Evolutionary conservation across 1,139 yeast genomes (phyloP).

Genomic region (Geotrichum phurueaensis): DNA sequence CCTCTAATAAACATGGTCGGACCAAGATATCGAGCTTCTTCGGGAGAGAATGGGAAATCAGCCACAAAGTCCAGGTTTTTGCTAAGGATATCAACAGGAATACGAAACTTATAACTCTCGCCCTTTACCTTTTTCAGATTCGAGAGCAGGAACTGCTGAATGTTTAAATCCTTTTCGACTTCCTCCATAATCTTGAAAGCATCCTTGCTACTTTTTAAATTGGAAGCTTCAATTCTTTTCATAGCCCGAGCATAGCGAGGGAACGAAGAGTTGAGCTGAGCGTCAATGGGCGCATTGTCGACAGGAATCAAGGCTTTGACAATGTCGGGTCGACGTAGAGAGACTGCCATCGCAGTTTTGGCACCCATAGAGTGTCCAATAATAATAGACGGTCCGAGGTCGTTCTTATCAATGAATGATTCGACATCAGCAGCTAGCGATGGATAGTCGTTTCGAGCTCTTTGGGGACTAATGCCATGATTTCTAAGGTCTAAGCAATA

Average conservation of each 20-base stretch:
- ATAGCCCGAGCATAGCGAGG: conserved; percentile 62
- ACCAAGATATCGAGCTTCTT: conserved; percentile 53
- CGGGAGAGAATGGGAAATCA: conserved; percentile 68
- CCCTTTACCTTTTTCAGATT: conserved; percentile 48
- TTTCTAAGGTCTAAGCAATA: conserved; percentile 80
- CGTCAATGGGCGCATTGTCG: conserved; percentile 82
- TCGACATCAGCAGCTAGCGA: conserved; percentile 83
- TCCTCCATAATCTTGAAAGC: conserved; percentile 60
- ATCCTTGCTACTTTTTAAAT: conserved; percentile 51
- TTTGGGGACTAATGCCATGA: conserved; percentile 88
- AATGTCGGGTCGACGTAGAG: conserved; percentile 61
- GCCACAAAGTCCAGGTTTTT: conserved; percentile 61
- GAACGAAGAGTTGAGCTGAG: conserved; percentile 54
- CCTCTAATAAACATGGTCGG: conserved; percentile 82
- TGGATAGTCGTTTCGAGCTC: conserved; percentile 63
- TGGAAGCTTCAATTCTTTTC: conserved; percentile 42
- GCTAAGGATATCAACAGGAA: conserved; percentile 67
- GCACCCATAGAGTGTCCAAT: conserved; percentile 99
- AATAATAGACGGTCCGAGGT: conserved; percentile 51
- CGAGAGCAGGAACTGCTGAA: conserved; percentile 77
- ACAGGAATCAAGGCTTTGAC: conserved; percentile 66
- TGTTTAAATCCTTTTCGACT: conserved; percentile 38
- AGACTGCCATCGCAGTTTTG: conserved; percentile 83
- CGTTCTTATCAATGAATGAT: conserved; percentile 49
- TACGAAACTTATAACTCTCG: conserved; percentile 37